Evolutionary conservation across 257 asterid genomes (phyloP).

Genomic region (Salvia miltiorrhiza): DNA sequence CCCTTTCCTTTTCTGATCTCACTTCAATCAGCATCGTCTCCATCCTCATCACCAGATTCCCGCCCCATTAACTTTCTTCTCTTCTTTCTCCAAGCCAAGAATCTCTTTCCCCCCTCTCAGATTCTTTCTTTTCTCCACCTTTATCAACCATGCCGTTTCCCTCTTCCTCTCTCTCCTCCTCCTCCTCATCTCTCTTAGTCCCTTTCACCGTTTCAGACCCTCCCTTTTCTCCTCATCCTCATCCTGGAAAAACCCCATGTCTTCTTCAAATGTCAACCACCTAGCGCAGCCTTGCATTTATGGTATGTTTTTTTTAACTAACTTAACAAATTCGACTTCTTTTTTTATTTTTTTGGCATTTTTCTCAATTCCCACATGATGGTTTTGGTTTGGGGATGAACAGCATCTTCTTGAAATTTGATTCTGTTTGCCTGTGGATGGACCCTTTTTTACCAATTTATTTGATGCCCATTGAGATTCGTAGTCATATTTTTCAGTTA

Average conservation of each 20-base stretch:
- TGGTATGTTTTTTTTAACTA: background rate
- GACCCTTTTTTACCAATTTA: background rate
- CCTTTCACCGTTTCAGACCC: conserved; percentile 5
- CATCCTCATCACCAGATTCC: conserved; percentile 19
- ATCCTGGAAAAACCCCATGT: conserved; percentile 13
- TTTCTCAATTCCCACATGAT: conserved; percentile 7
- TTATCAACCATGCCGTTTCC: background rate
- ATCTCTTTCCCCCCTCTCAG: conserved; percentile 18
- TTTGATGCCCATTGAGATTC: background rate
- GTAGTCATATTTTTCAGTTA: background rate
- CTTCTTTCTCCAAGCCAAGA: conserved; percentile 24
- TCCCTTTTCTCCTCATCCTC: background rate
- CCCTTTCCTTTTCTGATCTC: conserved; percentile 1
- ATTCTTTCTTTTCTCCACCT: conserved; percentile 15
- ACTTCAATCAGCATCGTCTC: conserved; percentile 3
- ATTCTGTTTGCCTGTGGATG: background rate
- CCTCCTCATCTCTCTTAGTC: conserved; percentile 16
- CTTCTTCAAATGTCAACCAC: conserved; percentile 20
- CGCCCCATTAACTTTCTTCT: conserved; percentile 5
- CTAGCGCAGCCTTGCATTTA: conserved; percentile 24
- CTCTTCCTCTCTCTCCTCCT: conserved; percentile 1
- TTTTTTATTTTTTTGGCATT: background rate
- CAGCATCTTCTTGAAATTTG: background rate
- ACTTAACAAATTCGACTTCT: background rate
- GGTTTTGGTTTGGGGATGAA: background rate